phyloP scores from a whole-genome alignment of 208 protist genomes.

The Crithidia acanthocephali region DNA sequence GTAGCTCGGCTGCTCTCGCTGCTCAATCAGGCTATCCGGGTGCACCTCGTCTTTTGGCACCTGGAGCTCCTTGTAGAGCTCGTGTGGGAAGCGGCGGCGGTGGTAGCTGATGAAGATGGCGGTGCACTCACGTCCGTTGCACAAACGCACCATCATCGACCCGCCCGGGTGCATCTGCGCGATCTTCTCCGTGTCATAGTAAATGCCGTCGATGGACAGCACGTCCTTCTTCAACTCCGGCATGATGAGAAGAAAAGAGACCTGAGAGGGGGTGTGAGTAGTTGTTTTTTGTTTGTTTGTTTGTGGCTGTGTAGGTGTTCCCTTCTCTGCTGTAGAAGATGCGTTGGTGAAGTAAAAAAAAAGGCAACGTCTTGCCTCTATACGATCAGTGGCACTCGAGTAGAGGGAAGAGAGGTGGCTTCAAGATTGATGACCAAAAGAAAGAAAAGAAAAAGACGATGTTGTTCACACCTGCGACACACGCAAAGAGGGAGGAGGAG shows the following conservation, averaged over 20 bases:
- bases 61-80: slow-evolving; percentile 58
- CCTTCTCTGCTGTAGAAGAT: too few relatives aligned
- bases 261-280: too few relatives aligned
- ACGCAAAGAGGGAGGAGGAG: too few relatives aligned
- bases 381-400: too few relatives aligned
- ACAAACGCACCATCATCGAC: slow-evolving; percentile 72
- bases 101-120: slow-evolving; percentile 78
- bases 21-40: slow-evolving; percentile 43
- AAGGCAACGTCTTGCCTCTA: too few relatives aligned
- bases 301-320: too few relatives aligned
- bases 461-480: too few relatives aligned
- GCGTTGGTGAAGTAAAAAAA: too few relatives aligned
- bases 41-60: slow-evolving; percentile 54
- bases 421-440: too few relatives aligned
- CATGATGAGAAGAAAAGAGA: neutral
- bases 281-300: neutral
- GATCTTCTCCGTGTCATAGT: slow-evolving; percentile 77
- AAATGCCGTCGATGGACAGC: slow-evolving; percentile 75
- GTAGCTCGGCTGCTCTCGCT: slow-evolving; percentile 54
- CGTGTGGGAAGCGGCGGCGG: slow-evolving; percentile 79
- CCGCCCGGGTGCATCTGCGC: slow-evolving; percentile 70
- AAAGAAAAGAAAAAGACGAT: too few relatives aligned
- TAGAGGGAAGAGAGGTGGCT: too few relatives aligned
- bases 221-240: slow-evolving; percentile 47
- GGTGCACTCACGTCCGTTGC: slow-evolving; percentile 74